Evolutionary conservation across 441 rosid species (phyloP), one percentile per base, ranked within the genome.

Genomic region (Populus hybrid): DNA sequence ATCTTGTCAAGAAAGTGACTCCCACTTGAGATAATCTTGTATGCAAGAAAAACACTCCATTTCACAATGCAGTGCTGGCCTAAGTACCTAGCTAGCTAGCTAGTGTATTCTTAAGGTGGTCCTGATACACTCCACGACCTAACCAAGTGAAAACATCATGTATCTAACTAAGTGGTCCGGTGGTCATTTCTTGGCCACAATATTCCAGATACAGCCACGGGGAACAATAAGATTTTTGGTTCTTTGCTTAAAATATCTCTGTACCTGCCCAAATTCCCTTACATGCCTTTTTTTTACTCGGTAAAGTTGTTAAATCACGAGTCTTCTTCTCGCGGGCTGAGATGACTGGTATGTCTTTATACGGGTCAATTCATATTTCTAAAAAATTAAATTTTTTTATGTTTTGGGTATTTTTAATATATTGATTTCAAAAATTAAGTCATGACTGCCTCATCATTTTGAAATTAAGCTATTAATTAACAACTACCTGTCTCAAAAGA

Each of bases 111-210:
- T 8, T 28, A 28, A 63, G 18, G 76, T 74, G 81, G 72, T 76
- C 73, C 80, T 5, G 8, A 67, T 68, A 6, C 40, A 68, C 32
- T 23, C 19, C 40, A 21, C 76, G 9, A 57, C 53, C 66, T 19
- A 9, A 8, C 12, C 16, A 75, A 72, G 40, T 77, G 75, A 42
- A 67, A 73, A 76, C 36, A 67, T 77, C 69, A 21, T 46, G 79
- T 32, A 46, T 63, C 19, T 35, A 69, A 40, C 69, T 34, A 7
- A 30, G 71, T 76, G 82, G 59, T 32, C 73, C 77, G 67, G 70
- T 78, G 87, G 85, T 79, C 68, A 69, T 76, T 59, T 82, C 80
- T 30, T 53, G 75, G 83, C 86, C 85, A 76, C 84, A 73, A 24
- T 70, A 69, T 10, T 72, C 30, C 53, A 57, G 32, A 76, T 23